Conservation (phyloP, 768 basidiomycete genomes). For the Mycena venus region DNA sequence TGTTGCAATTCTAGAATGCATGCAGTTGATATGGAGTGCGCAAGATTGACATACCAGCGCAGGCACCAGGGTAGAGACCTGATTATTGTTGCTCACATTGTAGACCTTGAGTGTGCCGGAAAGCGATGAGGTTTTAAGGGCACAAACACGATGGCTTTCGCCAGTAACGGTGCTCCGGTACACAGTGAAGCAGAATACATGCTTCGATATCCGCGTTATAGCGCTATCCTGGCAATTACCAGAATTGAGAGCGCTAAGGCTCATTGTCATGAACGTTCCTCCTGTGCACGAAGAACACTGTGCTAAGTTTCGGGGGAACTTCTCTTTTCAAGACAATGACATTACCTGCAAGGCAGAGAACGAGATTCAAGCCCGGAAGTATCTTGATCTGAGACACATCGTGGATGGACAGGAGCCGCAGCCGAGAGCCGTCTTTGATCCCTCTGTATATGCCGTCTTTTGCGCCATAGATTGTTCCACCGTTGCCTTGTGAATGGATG, state of each 20-base stretch:
- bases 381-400: conserved; percentile 81
- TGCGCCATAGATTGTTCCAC: conserved; percentile 19
- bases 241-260: conserved; percentile 9
- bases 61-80: not conserved
- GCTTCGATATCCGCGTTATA: conserved; percentile 14
- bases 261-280: conserved; percentile 22
- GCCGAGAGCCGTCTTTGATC: not conserved
- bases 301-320: not conserved
- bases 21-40: not conserved
- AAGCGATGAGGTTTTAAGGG: conserved; percentile 78
- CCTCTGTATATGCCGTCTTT: conserved; percentile 26
- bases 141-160: conserved; percentile 76
- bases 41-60: not conserved
- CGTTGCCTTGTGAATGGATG: not conserved
- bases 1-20: not conserved
- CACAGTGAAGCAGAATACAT: conserved; percentile 63
- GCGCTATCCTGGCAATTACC: not conserved
- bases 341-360: conserved; percentile 81
- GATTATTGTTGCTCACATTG: conserved; percentile 47
- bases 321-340: conserved; percentile 8
- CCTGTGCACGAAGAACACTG: not conserved
- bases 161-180: conserved; percentile 67
- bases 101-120: conserved; percentile 84
- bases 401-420: not conserved
- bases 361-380: conserved; percentile 78